phyloP scores from a whole-genome alignment of 352 stramenopile genomes.

The Globisporangium radiosum region DNA sequence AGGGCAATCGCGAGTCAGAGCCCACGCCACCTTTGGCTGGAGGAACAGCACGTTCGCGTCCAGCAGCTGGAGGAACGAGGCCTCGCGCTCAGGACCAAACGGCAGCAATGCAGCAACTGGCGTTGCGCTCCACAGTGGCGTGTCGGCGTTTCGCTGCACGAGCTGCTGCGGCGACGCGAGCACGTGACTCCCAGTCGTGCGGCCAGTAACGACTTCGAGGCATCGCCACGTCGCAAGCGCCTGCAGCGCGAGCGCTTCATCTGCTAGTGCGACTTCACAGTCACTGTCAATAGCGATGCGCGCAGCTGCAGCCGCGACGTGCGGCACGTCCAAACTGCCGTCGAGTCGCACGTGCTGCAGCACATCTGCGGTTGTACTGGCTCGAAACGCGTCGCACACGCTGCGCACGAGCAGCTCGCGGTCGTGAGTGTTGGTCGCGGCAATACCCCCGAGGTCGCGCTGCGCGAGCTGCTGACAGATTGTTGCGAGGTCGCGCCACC shows the following conservation, averaged over 20 bases:
- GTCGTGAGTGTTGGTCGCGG: slow-evolving; percentile 17
- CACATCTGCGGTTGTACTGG: slow-evolving; percentile 22
- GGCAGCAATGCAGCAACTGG: slow-evolving; percentile 52
- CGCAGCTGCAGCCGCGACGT: background rate
- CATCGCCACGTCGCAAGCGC: slow-evolving; percentile 64
- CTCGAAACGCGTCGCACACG: slow-evolving; percentile 35
- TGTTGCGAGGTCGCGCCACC: slow-evolving; percentile 53
- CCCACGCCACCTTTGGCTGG: slow-evolving; percentile 42
- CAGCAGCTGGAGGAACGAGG: slow-evolving; percentile 61
- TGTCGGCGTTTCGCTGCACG: slow-evolving; percentile 25
- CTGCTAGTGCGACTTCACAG: background rate
- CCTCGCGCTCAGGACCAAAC: slow-evolving; percentile 48
- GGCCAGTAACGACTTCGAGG: slow-evolving; percentile 39
- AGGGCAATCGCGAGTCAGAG: too few relatives aligned
- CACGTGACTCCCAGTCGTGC: slow-evolving; percentile 22
- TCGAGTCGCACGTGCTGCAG: slow-evolving; percentile 34
- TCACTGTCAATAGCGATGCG: background rate
- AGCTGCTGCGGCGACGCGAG: slow-evolving; percentile 41
- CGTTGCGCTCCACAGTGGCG: slow-evolving; percentile 37
- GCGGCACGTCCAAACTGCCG: slow-evolving; percentile 20
- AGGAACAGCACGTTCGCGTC: slow-evolving; percentile 46
- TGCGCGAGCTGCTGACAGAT: slow-evolving; percentile 34
- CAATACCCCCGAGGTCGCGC: slow-evolving; percentile 13
- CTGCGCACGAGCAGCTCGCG: slow-evolving; percentile 29
- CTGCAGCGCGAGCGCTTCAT: slow-evolving; percentile 29